Evolutionary conservation across 208 protist genomes (phyloP), one percentile per base, ranked within the genome.

Genomic region (Phytomonas sp.): DNA sequence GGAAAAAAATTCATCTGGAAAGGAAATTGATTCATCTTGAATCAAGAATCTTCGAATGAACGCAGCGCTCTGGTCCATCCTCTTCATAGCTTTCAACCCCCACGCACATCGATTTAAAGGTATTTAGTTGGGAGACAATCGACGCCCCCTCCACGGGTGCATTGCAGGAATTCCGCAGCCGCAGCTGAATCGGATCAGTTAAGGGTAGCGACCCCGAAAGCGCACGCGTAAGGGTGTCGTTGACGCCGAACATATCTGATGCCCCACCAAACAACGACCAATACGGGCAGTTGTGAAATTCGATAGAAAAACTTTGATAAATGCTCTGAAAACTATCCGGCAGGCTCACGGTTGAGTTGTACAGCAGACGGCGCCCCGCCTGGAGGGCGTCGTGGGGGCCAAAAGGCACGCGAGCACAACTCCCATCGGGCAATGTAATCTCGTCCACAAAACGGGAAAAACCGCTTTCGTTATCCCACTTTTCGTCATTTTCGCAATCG

Each of bases 71-170:
- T 0, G 89, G 89, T 11, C 89, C 89, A 33, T 91, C 81, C 59
- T 95, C 89, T 30, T 72, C 79, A 78, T 95, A 95, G 37, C 86
- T 86, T 26, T 42, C 73, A 0, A 62, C 75, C 14, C 62, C 76
- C 7, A 92, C 56, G 63, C 86, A 93, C 78, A 95, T 86, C 66
- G 76, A 69, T 71, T 92, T 92, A 72, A 95, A 93, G 23, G 78
- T 81, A 65, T 80, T 89, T 26, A 95, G 73, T 63, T 92, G 87
- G 2, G 87, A 86, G 0, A 91, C 29, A 60, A 93, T 93, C 26
- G 80, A 68, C 29, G 79, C 86, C 11, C 90, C 90, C 45, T 79
- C 84, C 6, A 87, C 65, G 1, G 90, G 69, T 5, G 81, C 83
- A 29, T 82, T 75, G 26, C 72, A 69, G 5, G 77, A 63, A 52